These are phyloP conservation scores for Monosporascus ibericus DNA, from an alignment of 2,329 filamentous ascomycete genomes.

Conservation along the genomic window DNA sequence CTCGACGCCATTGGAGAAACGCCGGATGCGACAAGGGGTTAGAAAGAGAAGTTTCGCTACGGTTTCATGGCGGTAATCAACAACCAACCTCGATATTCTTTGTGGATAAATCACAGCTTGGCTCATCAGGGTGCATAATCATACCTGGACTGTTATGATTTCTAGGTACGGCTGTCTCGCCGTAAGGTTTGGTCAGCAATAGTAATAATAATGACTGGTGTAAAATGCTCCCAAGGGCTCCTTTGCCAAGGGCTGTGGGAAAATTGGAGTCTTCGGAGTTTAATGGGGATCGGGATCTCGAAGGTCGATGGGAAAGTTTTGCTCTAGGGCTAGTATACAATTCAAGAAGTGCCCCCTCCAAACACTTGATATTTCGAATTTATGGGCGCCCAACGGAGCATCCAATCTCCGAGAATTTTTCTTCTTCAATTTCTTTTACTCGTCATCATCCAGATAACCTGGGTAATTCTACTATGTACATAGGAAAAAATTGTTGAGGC, in stretches of 20 bases:
- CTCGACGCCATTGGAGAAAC: not conserved
- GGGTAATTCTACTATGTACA: not conserved
- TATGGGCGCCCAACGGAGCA: not conserved
- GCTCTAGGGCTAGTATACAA: too few species aligned
- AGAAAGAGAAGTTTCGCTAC: not conserved
- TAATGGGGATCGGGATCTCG: too few species aligned
- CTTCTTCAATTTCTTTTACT: slow-evolving; percentile 8
- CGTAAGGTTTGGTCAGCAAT: not conserved
- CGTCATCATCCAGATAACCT: not conserved
- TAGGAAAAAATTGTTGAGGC: slow-evolving; percentile 15
- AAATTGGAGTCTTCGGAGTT: not conserved
- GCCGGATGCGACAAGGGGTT: not conserved
- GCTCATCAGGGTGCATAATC: too few species aligned
- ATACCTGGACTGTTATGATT: too few species aligned
- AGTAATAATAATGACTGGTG: not conserved
- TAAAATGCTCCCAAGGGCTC: not conserved
- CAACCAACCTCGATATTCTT: not conserved
- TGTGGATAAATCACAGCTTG: too few species aligned
- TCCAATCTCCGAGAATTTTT: not conserved
- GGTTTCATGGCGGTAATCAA: not conserved
- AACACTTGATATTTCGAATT: not conserved
- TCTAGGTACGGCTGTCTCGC: too few species aligned
- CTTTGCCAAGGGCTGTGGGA: not conserved
- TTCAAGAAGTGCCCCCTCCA: not conserved
- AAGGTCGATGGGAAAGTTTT: too few species aligned